Conservation (phyloP, 2,329 filamentous ascomycete species). For the Diplodia scrobiculata region DNA sequence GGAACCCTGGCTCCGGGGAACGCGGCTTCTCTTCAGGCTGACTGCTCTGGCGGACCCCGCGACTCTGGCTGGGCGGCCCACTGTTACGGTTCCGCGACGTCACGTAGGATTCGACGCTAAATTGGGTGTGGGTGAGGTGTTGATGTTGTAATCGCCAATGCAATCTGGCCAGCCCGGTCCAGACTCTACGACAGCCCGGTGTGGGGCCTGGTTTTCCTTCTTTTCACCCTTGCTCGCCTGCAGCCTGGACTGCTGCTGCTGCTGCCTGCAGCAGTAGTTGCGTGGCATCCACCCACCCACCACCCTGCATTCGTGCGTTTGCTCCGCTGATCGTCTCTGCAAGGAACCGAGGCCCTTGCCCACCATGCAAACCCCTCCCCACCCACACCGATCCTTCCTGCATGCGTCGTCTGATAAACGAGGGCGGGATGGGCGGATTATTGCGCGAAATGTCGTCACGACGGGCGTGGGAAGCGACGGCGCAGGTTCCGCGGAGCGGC, state of each 20-base stretch:
- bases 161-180: no score
- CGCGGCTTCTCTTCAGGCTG: not conserved
- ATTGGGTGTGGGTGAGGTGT: no score
- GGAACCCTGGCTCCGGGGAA: not conserved
- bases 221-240: not conserved
- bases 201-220: not conserved
- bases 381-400: not conserved
- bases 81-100: not conserved
- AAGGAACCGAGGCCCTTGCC: not conserved
- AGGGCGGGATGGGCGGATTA: not conserved
- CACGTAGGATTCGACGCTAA: not conserved
- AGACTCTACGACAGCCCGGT: no score
- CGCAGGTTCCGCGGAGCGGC: no score
- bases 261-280: not conserved
- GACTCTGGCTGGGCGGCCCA: not conserved
- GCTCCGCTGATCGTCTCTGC: not conserved
- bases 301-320: not conserved
- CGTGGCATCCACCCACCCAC: not conserved
- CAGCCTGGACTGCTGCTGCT: not conserved
- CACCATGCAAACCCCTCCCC: not conserved
- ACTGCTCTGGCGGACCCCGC: not conserved
- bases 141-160: no score
- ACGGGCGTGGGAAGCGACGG: no score
- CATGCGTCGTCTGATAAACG: not conserved
- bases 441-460: no score